Percentiles rank a stretch among this genome's conserved stretches.
phyloP scores from a whole-genome alignment of 2,329 filamentous ascomycete genomes.

The Fusarium gaditjirri region DNA sequence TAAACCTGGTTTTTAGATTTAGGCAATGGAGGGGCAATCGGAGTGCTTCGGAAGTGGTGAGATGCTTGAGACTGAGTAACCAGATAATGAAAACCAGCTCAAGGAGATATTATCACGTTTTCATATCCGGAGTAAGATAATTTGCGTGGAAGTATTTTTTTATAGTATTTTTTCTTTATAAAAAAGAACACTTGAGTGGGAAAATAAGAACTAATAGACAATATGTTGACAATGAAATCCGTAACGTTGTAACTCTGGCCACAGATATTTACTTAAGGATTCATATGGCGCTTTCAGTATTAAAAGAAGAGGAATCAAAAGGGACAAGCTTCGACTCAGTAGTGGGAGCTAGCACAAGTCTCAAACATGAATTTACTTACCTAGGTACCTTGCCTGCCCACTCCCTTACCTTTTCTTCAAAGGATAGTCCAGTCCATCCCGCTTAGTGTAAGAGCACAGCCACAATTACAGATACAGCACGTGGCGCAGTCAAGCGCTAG shows the following conservation, averaged over 20 bases:
- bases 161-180: not conserved
- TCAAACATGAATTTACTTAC: not conserved
- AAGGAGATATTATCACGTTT: not conserved
- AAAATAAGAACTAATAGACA: not conserved
- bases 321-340: not conserved
- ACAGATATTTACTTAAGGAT: not conserved
- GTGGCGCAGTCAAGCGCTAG: slow-evolving; percentile 39
- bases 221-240: not conserved
- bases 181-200: not conserved
- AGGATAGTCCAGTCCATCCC: not conserved
- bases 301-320: not conserved
- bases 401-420: not conserved
- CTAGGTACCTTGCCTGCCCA: not conserved
- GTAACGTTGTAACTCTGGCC: not conserved
- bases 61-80: slow-evolving; percentile 29
- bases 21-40: slow-evolving; percentile 21
- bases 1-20: slow-evolving; percentile 20
- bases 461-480: not conserved
- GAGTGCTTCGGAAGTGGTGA: slow-evolving; percentile 10
- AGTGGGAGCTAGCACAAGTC: not conserved
- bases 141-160: not conserved
- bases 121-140: not conserved
- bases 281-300: no score
- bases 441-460: not conserved
- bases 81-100: slow-evolving; percentile 3